Evolutionary conservation across 1,284 basidiomycete species (phyloP).

Genomic region (Spongiforma sp.): DNA sequence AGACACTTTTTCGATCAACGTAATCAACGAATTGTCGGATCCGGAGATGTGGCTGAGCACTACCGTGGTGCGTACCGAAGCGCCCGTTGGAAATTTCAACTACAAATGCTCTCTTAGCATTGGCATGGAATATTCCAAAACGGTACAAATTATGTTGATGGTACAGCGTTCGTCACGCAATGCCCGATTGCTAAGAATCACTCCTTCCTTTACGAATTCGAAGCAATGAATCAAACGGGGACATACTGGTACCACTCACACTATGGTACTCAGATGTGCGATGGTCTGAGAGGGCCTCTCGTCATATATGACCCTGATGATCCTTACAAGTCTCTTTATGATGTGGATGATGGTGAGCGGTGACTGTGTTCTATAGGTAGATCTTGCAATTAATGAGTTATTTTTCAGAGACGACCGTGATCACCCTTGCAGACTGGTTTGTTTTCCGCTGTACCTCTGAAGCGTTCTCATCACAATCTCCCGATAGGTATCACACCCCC

Average conservation of each 20-base stretch:
- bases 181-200: neutral
- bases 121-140: neutral
- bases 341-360: neutral
- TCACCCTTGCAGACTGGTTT: neutral
- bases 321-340: neutral
- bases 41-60: neutral
- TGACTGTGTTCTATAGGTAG: neutral
- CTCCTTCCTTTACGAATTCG: neutral
- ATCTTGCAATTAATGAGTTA: neutral
- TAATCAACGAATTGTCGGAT: neutral
- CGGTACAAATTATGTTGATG: neutral
- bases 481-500: neutral
- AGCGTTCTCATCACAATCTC: neutral
- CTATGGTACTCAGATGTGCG: neutral
- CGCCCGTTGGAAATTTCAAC: neutral
- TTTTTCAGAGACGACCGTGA: neutral
- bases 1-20: neutral
- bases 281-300: neutral
- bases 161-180: neutral
- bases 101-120: neutral
- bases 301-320: neutral
- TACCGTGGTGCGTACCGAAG: neutral
- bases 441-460: neutral
- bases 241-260: neutral
- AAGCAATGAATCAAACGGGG: neutral